phyloP scores from a whole-genome alignment of 1,284 basidiomycete genomes.

The Bjerkandera adusta region DNA sequence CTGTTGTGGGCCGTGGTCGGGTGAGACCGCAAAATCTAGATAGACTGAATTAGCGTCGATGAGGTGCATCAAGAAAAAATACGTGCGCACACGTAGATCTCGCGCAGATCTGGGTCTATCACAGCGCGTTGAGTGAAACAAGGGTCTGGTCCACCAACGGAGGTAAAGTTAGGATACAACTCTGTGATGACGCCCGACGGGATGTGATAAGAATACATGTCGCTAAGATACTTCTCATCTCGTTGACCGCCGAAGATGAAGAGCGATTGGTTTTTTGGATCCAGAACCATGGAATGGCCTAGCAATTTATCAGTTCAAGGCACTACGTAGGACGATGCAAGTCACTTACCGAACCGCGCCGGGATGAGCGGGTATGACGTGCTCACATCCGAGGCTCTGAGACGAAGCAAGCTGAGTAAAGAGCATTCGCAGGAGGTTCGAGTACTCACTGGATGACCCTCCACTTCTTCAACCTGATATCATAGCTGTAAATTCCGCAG shows the following conservation, averaged over 20 bases:
- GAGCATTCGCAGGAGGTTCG: background rate
- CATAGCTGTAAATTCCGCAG: slow-evolving; percentile 70
- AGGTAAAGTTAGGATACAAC: slow-evolving; percentile 57
- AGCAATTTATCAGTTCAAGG: background rate
- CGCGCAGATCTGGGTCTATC: slow-evolving; percentile 57
- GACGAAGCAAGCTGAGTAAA: background rate
- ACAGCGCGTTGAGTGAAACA: slow-evolving; percentile 72
- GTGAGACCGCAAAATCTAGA: slow-evolving; percentile 60
- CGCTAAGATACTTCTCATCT: slow-evolving; percentile 61
- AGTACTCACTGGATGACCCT: slow-evolving; percentile 55
- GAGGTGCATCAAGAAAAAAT: slow-evolving; percentile 1
- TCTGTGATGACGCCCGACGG: slow-evolving; percentile 56
- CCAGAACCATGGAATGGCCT: slow-evolving; percentile 81
- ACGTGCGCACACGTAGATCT: slow-evolving; percentile 67
- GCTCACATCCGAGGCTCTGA: slow-evolving; percentile 19
- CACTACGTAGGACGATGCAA: background rate
- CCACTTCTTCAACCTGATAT: slow-evolving; percentile 63
- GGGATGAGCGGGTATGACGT: slow-evolving; percentile 36
- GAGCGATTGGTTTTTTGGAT: slow-evolving; percentile 51
- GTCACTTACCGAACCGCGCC: slow-evolving; percentile 54
- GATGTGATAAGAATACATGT: slow-evolving; percentile 74
- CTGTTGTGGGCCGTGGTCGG: slow-evolving; percentile 35
- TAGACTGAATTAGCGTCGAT: background rate
- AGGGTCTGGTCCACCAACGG: slow-evolving; percentile 59
- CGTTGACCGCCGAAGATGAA: slow-evolving; percentile 73